Conservation (phyloP, 2,329 filamentous ascomycete species). For the Colletotrichum lindemuthianum region DNA sequence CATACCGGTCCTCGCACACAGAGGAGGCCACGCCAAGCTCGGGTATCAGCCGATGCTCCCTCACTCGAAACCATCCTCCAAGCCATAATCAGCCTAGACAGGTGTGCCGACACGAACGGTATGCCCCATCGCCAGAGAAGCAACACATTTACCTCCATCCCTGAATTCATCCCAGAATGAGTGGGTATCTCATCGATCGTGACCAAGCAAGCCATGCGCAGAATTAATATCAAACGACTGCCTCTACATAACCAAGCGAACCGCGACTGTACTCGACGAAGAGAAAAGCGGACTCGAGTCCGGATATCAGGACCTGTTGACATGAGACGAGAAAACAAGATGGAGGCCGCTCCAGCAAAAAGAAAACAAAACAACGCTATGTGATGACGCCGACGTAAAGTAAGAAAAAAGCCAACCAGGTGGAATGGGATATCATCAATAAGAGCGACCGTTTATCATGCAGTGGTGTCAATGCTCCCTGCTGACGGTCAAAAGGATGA, state of each 20-base stretch:
- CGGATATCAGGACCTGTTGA: constrained; percentile 14
- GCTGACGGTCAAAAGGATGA: constrained; percentile 13
- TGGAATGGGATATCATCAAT: constrained; percentile 32
- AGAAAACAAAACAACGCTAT: constrained; percentile 30
- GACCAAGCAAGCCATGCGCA: constrained; percentile 23
- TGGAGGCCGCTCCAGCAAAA: background rate
- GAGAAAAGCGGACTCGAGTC: background rate
- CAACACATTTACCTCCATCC: constrained; percentile 28
- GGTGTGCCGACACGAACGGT: background rate
- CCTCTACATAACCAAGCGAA: constrained; percentile 8
- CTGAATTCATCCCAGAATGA: constrained; percentile 19
- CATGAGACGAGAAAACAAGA: constrained; percentile 12
- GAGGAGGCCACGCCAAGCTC: background rate
- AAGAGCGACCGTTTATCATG: constrained; percentile 28
- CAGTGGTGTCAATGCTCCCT: constrained; percentile 10
- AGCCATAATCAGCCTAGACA: background rate
- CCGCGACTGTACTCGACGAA: background rate
- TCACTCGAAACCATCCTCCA: background rate
- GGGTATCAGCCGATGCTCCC: constrained; percentile 1
- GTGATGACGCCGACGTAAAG: constrained; percentile 25
- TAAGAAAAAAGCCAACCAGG: constrained; percentile 21
- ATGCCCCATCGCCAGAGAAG: constrained; percentile 1
- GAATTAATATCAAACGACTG: constrained; percentile 17
- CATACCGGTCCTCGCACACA: background rate
- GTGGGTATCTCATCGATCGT: constrained; percentile 35